phyloP scores from a whole-genome alignment of 2,329 filamentous ascomycete genomes.

The Ilyonectria sp. region DNA sequence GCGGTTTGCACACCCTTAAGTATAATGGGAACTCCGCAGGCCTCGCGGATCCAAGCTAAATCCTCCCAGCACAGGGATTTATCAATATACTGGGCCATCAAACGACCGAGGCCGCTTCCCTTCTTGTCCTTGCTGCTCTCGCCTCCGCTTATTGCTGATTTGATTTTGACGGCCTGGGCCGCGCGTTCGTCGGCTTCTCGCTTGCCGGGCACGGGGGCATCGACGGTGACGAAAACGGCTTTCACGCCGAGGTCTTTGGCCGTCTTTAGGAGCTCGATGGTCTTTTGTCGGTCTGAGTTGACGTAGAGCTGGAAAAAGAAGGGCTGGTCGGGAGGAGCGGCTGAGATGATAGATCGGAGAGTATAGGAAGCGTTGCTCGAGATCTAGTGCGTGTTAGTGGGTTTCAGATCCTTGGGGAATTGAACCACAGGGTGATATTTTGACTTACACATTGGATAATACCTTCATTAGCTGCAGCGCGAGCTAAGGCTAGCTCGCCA shows the following conservation, averaged over 20 bases:
- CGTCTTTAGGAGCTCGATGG: conserved; percentile 58
- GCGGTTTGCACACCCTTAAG: conserved; percentile 70
- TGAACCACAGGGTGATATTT: background rate
- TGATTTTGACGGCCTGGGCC: conserved; percentile 59
- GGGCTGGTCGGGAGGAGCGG: conserved; percentile 53
- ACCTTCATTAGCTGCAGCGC: conserved; percentile 61
- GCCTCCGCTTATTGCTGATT: conserved; percentile 55
- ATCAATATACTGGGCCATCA: conserved; percentile 67
- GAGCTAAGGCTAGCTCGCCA: conserved; percentile 66
- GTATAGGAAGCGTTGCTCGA: conserved; percentile 68
- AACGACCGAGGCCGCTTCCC: conserved; percentile 65
- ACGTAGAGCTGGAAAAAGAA: conserved; percentile 71
- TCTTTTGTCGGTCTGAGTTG: conserved; percentile 63
- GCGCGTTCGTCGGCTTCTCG: conserved; percentile 70
- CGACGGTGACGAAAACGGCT: conserved; percentile 65
- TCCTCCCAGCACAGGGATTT: conserved; percentile 66
- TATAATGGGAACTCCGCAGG: conserved; percentile 62
- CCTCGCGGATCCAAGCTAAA: conserved; percentile 64
- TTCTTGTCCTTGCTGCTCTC: conserved; percentile 64
- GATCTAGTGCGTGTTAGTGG: conserved; percentile 49
- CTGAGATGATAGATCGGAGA: conserved; percentile 58
- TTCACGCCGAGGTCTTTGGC: conserved; percentile 63
- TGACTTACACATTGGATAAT: conserved; percentile 64
- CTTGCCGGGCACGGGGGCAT: conserved; percentile 68
- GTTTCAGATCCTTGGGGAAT: background rate